These are phyloP conservation scores for Kernera saxatilis DNA, from an alignment of 345 rosid genomes.

Conservation along the genomic window DNA sequence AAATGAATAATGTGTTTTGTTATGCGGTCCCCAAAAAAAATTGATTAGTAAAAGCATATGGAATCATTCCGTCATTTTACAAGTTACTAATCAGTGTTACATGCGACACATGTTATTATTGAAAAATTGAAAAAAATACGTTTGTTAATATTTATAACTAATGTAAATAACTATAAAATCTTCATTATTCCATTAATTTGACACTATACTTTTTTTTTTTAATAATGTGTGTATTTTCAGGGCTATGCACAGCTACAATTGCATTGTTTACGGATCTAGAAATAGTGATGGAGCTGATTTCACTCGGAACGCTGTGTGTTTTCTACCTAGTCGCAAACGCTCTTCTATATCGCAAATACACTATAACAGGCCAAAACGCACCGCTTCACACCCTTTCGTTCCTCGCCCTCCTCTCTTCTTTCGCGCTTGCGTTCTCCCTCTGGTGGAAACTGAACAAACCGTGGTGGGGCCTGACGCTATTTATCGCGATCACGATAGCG, in stretches of 20 bases:
- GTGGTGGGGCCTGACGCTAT: constrained; percentile 51
- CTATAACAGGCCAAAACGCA: constrained; percentile 39
- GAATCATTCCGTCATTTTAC: neutral
- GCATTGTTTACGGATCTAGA: constrained; percentile 79
- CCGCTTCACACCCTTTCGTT: constrained; percentile 53
- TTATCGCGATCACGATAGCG: constrained; percentile 33
- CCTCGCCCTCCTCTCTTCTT: constrained; percentile 65
- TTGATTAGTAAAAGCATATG: too few species aligned
- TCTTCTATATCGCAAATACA: constrained; percentile 62
- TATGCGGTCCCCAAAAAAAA: too few species aligned
- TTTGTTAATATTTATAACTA: neutral
- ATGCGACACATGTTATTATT: too few species aligned
- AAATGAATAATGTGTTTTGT: too few species aligned
- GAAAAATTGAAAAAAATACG: too few species aligned
- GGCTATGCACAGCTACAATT: constrained; percentile 85
- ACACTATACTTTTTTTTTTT: neutral
- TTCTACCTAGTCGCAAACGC: constrained; percentile 91
- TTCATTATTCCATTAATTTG: neutral
- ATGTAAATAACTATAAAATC: neutral
- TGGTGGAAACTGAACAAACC: constrained; percentile 54
- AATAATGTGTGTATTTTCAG: constrained; percentile 31
- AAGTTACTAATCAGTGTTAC: too few species aligned
- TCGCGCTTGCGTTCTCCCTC: constrained; percentile 58
- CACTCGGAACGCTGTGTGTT: constrained; percentile 76
- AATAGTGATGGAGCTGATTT: constrained; percentile 63